phyloP scores from a whole-genome alignment of 202 grass and related monocot species.

The Carex arenaria region DNA sequence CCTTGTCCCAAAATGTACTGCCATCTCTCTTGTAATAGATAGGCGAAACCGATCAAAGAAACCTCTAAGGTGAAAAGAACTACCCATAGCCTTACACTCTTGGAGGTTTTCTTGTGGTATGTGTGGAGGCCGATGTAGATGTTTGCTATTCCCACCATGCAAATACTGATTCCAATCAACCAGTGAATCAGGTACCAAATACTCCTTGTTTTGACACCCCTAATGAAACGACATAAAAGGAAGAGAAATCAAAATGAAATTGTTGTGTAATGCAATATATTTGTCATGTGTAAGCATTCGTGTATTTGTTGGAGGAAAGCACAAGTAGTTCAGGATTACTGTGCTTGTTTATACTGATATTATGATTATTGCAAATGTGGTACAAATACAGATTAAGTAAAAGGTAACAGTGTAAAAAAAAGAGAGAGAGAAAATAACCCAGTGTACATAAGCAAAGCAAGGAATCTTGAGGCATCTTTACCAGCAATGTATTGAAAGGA shows the following conservation, averaged over 20 bases:
- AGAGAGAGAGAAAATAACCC: neutral
- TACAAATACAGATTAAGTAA: neutral
- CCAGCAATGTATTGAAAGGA: neutral
- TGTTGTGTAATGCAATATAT: neutral
- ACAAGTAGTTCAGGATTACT: neutral
- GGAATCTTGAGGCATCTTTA: neutral
- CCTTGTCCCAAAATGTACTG: constrained; percentile 54
- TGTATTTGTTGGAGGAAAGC: neutral
- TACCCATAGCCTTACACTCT: constrained; percentile 57
- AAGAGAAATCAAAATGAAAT: neutral
- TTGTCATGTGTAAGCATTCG: neutral
- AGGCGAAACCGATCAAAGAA: constrained; percentile 47
- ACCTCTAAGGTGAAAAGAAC: constrained; percentile 72
- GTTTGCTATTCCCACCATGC: constrained; percentile 69
- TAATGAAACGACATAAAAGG: constrained; percentile 21
- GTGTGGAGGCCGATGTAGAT: constrained; percentile 73
- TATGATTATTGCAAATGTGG: neutral
- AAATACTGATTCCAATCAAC: constrained; percentile 51
- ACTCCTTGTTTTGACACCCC: constrained; percentile 53
- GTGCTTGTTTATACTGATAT: neutral
- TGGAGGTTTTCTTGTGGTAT: constrained; percentile 57
- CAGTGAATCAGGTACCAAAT: constrained; percentile 82
- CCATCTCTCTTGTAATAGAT: constrained; percentile 88
- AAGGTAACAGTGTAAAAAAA: neutral
- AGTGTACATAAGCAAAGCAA: neutral